Conservation (phyloP, 2,329 filamentous ascomycete genomes). For the Mariannaea sp. region DNA sequence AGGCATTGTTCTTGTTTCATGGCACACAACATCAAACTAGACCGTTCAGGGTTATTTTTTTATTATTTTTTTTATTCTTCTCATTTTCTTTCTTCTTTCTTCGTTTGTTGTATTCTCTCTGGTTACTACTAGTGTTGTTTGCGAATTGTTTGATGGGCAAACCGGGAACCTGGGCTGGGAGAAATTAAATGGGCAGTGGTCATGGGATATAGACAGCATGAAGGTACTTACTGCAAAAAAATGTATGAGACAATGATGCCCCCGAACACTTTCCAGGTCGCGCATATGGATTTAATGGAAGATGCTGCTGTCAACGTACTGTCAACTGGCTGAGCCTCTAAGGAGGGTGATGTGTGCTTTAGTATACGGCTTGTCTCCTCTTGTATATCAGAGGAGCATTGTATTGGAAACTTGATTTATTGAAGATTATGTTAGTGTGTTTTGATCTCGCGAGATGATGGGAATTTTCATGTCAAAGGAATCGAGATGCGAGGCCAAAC, state of each 20-base stretch:
- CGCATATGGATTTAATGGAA: conserved; percentile 2
- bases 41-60: conserved; percentile 37
- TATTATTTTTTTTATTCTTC: no score
- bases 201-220: conserved; percentile 19
- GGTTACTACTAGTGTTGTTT: conserved; percentile 31
- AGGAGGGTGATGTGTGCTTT: neutral
- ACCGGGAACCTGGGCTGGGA: conserved; percentile 25
- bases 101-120: conserved; percentile 23
- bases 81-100: neutral
- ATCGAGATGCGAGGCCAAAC: no score
- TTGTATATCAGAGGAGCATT: no score
- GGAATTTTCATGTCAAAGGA: no score
- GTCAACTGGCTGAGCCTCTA: no score
- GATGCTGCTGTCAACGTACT: neutral
- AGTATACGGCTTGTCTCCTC: no score
- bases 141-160: conserved; percentile 16
- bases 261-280: conserved; percentile 14
- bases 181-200: conserved; percentile 8
- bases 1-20: conserved; percentile 34
- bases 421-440: no score
- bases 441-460: no score
- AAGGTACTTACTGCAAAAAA: conserved; percentile 15
- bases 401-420: no score
- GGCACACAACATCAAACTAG: conserved; percentile 40
- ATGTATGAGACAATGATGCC: conserved; percentile 12